phyloP scores from a whole-genome alignment of 495 filamentous ascomycete genomes.

The Clohesyomyces aquaticus region DNA sequence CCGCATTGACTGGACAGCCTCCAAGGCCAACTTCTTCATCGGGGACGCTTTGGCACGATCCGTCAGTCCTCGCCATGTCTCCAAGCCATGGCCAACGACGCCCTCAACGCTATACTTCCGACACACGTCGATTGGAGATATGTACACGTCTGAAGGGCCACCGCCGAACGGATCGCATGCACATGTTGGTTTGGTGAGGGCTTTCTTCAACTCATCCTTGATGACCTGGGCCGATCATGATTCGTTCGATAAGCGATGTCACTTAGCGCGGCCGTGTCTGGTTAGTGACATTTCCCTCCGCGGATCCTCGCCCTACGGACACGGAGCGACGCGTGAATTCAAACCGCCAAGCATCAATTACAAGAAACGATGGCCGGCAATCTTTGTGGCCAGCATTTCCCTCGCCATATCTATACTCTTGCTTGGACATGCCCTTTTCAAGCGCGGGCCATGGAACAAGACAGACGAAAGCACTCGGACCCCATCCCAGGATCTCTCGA shows the following conservation, averaged over 20 bases:
- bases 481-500: not conserved
- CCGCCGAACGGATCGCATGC: constrained; percentile 41
- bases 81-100: constrained; percentile 36
- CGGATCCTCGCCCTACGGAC: constrained; percentile 38
- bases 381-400: constrained; percentile 32
- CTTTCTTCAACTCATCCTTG: constrained; percentile 52
- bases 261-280: constrained; percentile 41
- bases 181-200: constrained; percentile 46
- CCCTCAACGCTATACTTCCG: constrained; percentile 47
- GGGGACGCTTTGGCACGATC: constrained; percentile 37
- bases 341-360: constrained; percentile 28
- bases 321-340: constrained; percentile 39
- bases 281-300: constrained; percentile 46
- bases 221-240: constrained; percentile 38
- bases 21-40: constrained; percentile 45
- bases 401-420: constrained; percentile 35
- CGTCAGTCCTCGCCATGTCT: constrained; percentile 29
- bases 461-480: not conserved
- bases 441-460: constrained; percentile 28
- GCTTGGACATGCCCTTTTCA: constrained; percentile 35
- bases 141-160: constrained; percentile 45
- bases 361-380: constrained; percentile 27
- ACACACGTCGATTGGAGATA: constrained; percentile 50
- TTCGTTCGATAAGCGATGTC: constrained; percentile 42
- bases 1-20: constrained; percentile 49